Evolutionary conservation across 345 rosid genomes (phyloP).

Genomic region (Zanthoxylum bungeanum): DNA sequence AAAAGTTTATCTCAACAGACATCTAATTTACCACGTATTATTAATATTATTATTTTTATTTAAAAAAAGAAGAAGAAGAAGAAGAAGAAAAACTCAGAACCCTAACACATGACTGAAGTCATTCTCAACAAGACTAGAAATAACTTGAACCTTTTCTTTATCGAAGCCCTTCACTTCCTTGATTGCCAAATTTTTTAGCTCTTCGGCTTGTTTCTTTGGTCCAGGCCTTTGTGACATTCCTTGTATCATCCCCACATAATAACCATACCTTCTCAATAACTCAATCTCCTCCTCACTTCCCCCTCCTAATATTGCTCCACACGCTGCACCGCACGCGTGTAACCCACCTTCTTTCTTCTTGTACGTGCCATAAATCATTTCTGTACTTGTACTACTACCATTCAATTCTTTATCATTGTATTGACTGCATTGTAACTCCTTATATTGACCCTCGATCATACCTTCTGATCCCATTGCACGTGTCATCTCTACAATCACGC

Average conservation of each 20-base stretch:
- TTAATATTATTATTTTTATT: no score
- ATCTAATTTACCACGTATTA: no score
- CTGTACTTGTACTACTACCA: no score
- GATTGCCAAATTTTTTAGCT: slow-evolving; percentile 25
- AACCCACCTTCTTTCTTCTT: slow-evolving; percentile 45
- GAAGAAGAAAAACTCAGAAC: no score
- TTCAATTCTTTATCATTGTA: no score
- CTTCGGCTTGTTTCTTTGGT: slow-evolving; percentile 11
- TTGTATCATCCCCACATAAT: slow-evolving; percentile 51
- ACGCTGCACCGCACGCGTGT: slow-evolving; percentile 51
- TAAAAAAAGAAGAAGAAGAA: no score
- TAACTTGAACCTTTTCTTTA: slow-evolving; percentile 18
- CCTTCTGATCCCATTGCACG: no score
- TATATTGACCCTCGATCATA: no score
- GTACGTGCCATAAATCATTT: slow-evolving; percentile 8
- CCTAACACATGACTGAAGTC: no score
- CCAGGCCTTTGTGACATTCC: neutral
- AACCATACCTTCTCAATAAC: slow-evolving; percentile 44
- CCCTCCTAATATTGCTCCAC: slow-evolving; percentile 68
- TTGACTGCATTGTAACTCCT: no score
- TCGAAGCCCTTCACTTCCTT: slow-evolving; percentile 32
- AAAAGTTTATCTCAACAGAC: no score
- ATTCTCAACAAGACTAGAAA: neutral
- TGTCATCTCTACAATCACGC: no score
- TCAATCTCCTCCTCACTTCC: slow-evolving; percentile 54